Conservation (phyloP, 805 yeast species). For the Ogataea allantospora region DNA sequence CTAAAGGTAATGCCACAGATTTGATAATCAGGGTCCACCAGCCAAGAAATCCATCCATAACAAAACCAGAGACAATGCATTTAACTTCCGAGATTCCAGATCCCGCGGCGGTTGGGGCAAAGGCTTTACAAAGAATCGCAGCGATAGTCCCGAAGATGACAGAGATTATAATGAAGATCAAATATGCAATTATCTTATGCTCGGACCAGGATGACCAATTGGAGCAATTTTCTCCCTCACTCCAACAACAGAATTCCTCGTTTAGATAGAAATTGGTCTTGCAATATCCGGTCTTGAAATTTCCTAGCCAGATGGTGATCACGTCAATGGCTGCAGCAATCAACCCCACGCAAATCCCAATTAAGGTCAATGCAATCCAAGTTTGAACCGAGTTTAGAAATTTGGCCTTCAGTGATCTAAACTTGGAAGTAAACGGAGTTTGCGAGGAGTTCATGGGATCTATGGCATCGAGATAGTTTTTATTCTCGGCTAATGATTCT, state of each 20-base stretch:
- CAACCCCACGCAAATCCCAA: constrained; percentile 76
- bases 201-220: constrained; percentile 72
- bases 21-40: constrained; percentile 72
- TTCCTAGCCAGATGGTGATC: constrained; percentile 83
- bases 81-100: constrained; percentile 97
- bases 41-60: constrained; percentile 71
- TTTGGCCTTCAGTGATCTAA: constrained; percentile 24
- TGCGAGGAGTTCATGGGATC: constrained; percentile 10
- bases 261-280: constrained; percentile 64
- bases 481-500: constrained; percentile 53
- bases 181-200: constrained; percentile 45
- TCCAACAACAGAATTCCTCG: constrained; percentile 81
- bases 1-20: constrained; percentile 77
- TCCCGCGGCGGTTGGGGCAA: constrained; percentile 93
- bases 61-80: constrained; percentile 89
- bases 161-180: constrained; percentile 58
- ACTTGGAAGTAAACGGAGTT: constrained; percentile 7
- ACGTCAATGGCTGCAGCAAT: constrained; percentile 82
- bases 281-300: constrained; percentile 79
- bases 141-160: constrained; percentile 61
- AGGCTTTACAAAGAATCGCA: constrained; percentile 62
- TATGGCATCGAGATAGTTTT: constrained; percentile 26
- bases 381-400: constrained; percentile 44
- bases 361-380: constrained; percentile 72
- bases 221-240: constrained; percentile 50